phyloP scores from a whole-genome alignment of 768 basidiomycete genomes.

The Lyophyllum shimeji region DNA sequence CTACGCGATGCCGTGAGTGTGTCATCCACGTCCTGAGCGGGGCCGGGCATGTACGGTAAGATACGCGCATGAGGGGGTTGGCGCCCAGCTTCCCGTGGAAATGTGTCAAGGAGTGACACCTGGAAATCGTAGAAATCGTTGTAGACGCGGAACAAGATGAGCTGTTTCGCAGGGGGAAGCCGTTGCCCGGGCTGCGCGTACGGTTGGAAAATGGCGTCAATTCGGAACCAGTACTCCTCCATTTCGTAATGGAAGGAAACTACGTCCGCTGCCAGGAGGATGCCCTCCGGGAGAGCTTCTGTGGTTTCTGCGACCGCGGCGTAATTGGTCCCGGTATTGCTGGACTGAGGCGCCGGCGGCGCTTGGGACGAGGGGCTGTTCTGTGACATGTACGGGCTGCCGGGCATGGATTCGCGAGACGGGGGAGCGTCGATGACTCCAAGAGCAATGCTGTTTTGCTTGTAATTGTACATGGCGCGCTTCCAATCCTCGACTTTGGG shows the following conservation, averaged over 20 bases:
- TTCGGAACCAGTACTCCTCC: conserved; percentile 96
- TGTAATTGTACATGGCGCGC: conserved; percentile 90
- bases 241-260: conserved; percentile 97
- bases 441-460: conserved; percentile 92
- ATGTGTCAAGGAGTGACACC: conserved; percentile 79
- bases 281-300: conserved; percentile 71
- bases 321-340: conserved; percentile 18
- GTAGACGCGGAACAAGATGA: conserved; percentile 92
- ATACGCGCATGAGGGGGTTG: conserved; percentile 66
- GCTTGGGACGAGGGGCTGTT: conserved; percentile 15
- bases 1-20: conserved; percentile 77
- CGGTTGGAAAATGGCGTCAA: conserved; percentile 87
- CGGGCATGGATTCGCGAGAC: conserved; percentile 38
- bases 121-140: conserved; percentile 99
- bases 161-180: conserved; percentile 68
- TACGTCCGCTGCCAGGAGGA: conserved; percentile 83
- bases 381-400: conserved; percentile 38
- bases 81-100: conserved; percentile 90
- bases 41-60: conserved; percentile 97
- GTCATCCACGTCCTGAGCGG: conserved; percentile 80
- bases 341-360: conserved; percentile 21
- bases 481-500: conserved; percentile 99
- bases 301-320: conserved; percentile 40
- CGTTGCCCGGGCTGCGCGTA: conserved; percentile 60
- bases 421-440: conserved; percentile 76